Evolutionary conservation across 164 flowering plant species (phyloP), one percentile per base, ranked within the genome.

Genomic region (Santalum album): DNA sequence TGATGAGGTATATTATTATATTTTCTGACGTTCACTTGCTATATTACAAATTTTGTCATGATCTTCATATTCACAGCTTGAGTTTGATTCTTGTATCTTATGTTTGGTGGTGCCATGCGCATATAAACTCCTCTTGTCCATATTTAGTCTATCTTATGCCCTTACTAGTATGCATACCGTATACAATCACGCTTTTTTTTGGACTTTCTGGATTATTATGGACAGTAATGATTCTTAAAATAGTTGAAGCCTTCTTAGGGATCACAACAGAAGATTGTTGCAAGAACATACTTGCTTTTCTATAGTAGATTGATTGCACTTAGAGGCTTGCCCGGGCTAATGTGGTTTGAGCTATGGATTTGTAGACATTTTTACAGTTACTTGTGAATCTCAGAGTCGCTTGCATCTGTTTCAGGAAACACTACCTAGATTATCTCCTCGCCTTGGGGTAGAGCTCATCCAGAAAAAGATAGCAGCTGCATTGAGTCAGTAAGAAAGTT

Each of bases 401-500:
- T 62, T 59, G 25, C 54, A 18, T 53, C 4, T 57, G 16, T 66
- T 75, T 64, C 79, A 84, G 97, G 85, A 84, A 64, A 72, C 56
- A 40, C 71, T 86, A 29, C 95, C 97, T 2, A 77, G 95, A 75
- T 66, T 86, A 54, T 86, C 95, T 40, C 97, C 97, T 51, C 90
- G 97, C 25, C 70, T 86, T 47, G 80, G 82, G 55, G 85, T 81
- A 49, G 95, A 90, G 75, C 75, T 78, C 40, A 55, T 90, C 23
- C 95, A 84, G 34, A 84, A 80, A 81, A 90, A 84, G 75, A 64
- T 90, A 60, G 85, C 86, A 20, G 80, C 89, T 32, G 90, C 87
- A 50, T 65, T 85, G 60, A 63, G 68, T 50, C 59, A 76, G 36
- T 73, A 48, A 54, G 36, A 12, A 25, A 16, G 36, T 20, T 51